Evolutionary conservation across 2,329 filamentous ascomycete genomes (phyloP), one percentile per base, ranked within the genome.

Genomic region (Cercospora sp.): DNA sequence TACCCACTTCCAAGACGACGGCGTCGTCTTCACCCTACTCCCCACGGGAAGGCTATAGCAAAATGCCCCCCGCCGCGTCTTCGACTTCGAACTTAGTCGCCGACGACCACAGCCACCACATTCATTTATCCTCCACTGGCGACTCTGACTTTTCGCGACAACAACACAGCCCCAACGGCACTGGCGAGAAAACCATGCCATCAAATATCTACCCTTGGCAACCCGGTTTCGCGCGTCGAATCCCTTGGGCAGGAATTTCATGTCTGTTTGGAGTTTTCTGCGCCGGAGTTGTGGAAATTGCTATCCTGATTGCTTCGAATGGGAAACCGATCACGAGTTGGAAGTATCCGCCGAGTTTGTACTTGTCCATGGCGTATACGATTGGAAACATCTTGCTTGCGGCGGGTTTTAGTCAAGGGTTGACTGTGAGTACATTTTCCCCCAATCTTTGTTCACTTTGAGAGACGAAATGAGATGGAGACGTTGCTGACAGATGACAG

Each of bases 261-360:
- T 70, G 63, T 45, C 55, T 70, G 1, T 64, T 68, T 21, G 69
- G 66, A 16, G 66, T 68, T 12, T 65, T 68, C 2, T 68, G 66
- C 61, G 63, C 66, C 21, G 61, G 63, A 34, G 61, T 70, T 3
- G 69, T 68, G 24, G 64, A 66, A n/a, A 67, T 67, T 32, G 57
- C 63, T 1, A 68, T 70, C 24, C 60, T 70, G 32, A 40, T 63
- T 6, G 63, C 61, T 18, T 66, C 61, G 8, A 67, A 70, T 65
- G 66, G 66, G 18, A 59, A 45, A 16, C 63, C 60, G 16, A 70
- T 70, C 43, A 40, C 63, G 12, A 68, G 45, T 32, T 70, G 69
- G 69, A 70, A 57, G 24, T 70, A 70, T 65, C 66, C 69, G 16
- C 69, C 69, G 18, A 68, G 63, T 59, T 55, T 70, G 69, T 68